Evolutionary conservation across 345 rosid genomes (phyloP).

Genomic region (Kernera saxatilis): DNA sequence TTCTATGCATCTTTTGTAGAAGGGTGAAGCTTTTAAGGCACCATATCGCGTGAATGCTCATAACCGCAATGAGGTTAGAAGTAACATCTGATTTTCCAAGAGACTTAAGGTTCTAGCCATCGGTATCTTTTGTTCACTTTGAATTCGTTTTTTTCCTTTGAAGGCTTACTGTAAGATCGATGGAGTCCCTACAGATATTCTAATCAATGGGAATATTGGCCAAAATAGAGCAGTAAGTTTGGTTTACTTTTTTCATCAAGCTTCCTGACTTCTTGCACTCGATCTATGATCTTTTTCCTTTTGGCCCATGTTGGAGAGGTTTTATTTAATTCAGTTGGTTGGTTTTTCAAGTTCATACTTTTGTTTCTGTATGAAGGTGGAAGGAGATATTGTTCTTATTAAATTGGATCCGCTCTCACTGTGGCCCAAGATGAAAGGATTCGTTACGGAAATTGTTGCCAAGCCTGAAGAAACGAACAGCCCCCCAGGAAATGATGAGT

Average conservation of each 20-base stretch:
- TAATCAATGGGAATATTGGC: constrained; percentile 55
- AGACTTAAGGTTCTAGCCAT: background rate
- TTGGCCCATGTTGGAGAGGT: background rate
- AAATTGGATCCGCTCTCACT: constrained; percentile 54
- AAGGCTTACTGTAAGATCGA: constrained; percentile 97
- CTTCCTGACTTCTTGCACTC: background rate
- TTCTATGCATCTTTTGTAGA: constrained; percentile 41
- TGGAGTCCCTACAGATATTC: constrained; percentile 74
- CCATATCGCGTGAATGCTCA: constrained; percentile 77
- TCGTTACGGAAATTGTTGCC: constrained; percentile 31
- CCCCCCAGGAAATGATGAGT: constrained; percentile 27
- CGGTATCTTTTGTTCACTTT: background rate
- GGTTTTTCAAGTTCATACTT: background rate
- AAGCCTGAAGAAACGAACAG: constrained; percentile 30
- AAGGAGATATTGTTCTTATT: constrained; percentile 70
- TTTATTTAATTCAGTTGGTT: background rate
- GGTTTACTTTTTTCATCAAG: background rate
- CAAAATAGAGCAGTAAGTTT: constrained; percentile 94
- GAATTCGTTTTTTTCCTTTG: background rate
- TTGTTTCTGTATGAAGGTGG: constrained; percentile 46
- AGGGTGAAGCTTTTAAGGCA: constrained; percentile 68
- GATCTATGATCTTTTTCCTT: background rate
- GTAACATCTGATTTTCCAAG: background rate
- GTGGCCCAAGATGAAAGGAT: constrained; percentile 90
- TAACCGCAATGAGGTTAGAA: constrained; percentile 69